Evolutionary conservation across 352 stramenopile species (phyloP), one percentile per base, ranked within the genome.

Genomic region (Phytophthora pinifolia): DNA sequence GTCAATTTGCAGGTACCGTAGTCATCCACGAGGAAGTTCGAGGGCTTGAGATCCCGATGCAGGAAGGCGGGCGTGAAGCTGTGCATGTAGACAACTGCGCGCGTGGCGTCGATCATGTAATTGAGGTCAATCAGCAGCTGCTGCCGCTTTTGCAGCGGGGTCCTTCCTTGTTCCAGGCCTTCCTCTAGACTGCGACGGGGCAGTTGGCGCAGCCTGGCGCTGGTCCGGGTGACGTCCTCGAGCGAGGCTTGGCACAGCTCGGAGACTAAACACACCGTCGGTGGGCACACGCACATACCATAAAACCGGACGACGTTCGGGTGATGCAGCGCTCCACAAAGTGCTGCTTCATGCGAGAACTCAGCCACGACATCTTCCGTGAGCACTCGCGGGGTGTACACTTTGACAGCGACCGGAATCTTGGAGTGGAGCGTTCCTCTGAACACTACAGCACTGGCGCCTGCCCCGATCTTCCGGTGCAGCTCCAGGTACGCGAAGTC

Each of bases 291-390:
- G 43, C 84, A 94, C 75, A 94, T 87, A 18, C 82, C 84, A 39
- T 89, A 87, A 59, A 94, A 94, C 49, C 72, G 79, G 53, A 90
- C 76, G 37, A 94, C 83, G 56, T 94, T 94, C 1, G 84, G 79
- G 45, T 93, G 83, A 31, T 83, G 62, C 4, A 93, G 64, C 13
- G 79, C 70, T 6, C 77, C 74, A 53, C 79, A 94, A 7, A 94
- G 56, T 2, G 80, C 83, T 8, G 81, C 83, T 51, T 92, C 83
- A 22, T 94, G 81, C 4, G 81, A 92, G 39, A 92, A 94, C 48
- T 83, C 79, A n/a, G 78, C 79, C 27, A 94, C 81, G 1, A 72
- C 73, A 25, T 87, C 73, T 18, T 91, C 79, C 0, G 64, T 76
- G 15, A 91, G 45, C 7, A 80, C 45, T 0, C 55, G 64, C 2